Evolutionary conservation across 179 eudicot genomes (phyloP), one percentile per base, ranked within the genome.

Genomic region (Nepenthes alata): DNA sequence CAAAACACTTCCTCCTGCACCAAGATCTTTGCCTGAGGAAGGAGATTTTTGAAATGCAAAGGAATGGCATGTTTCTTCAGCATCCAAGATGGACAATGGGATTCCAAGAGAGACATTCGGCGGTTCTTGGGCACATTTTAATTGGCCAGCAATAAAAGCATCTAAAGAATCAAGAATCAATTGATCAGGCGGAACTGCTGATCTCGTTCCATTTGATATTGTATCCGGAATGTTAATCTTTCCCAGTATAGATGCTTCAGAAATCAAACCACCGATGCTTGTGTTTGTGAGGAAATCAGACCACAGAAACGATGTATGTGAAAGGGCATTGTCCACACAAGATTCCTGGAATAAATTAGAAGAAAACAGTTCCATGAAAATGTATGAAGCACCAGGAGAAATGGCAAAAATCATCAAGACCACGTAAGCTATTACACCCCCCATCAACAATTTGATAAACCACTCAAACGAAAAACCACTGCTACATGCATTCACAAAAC

Each of bases 191-290:
- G 59, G 74, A 41, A 55, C 62, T 62, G 68, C 16, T 64, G 59
- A 60, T 73, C 75, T 81, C 77, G 65, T 67, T 55, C 62, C 77
- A 11, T 72, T 71, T 63, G 71, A 73, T 63, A 56, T 87, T 52
- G 52, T 51, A 60, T 69, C 67, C 65, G 65, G 53, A 56, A 49
- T 52, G 63, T 58, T 74, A 63, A 72, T 53, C 70, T 74, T 80
- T 45, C 78, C 84, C 73, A 60, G 83, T 71, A 84, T 45, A 7
- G 97, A 88, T 71, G 77, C 86, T 77, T 88, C 94, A 60, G 91
- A 84, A 25, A 91, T 74, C 62, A 85, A 77, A 52, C 89, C 95
- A 50, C 97, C 97, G 63, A 91, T 78, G 78, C 95, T 91, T 70
- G 88, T 70, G 59, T 77, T 70, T 60, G 71, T 72, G 61, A 78